Evolutionary conservation across 2,329 filamentous ascomycete genomes (phyloP).

Genomic region (Ambrosiella beaveri): DNA sequence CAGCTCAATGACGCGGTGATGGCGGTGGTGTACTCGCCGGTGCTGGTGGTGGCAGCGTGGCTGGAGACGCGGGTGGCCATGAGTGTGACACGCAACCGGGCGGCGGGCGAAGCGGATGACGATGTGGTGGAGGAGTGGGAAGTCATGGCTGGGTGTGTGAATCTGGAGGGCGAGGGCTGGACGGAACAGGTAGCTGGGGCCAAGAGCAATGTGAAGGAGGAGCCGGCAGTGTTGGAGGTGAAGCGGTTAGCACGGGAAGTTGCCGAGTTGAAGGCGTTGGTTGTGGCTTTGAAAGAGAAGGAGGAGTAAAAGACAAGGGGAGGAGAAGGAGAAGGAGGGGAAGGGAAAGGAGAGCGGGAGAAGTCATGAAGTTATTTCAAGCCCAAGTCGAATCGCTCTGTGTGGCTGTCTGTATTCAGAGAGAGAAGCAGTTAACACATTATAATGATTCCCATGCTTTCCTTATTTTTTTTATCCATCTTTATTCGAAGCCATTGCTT

Average conservation of each 20-base stretch:
- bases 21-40: slow-evolving; percentile 66
- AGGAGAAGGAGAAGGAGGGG: not conserved
- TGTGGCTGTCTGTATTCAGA: no score
- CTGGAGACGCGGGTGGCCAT: slow-evolving; percentile 50
- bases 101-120: slow-evolving; percentile 72
- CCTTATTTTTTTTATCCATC: no score
- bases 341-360: no score
- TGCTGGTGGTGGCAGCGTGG: slow-evolving; percentile 62
- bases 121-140: slow-evolving; percentile 89
- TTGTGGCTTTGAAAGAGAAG: slow-evolving; percentile 16
- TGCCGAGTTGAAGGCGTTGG: slow-evolving; percentile 34
- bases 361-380: no score
- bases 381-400: no score
- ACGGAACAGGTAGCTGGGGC: slow-evolving; percentile 57
- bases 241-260: slow-evolving; percentile 40
- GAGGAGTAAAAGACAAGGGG: not conserved
- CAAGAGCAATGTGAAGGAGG: slow-evolving; percentile 66
- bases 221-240: slow-evolving; percentile 57
- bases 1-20: slow-evolving; percentile 78
- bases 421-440: no score
- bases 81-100: slow-evolving; percentile 54
- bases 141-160: slow-evolving; percentile 51
- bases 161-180: slow-evolving; percentile 78
- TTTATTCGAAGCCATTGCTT: no score
- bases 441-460: no score